phyloP scores from a whole-genome alignment of 768 basidiomycete genomes.

The Leucocoprinus birnbaumii region DNA sequence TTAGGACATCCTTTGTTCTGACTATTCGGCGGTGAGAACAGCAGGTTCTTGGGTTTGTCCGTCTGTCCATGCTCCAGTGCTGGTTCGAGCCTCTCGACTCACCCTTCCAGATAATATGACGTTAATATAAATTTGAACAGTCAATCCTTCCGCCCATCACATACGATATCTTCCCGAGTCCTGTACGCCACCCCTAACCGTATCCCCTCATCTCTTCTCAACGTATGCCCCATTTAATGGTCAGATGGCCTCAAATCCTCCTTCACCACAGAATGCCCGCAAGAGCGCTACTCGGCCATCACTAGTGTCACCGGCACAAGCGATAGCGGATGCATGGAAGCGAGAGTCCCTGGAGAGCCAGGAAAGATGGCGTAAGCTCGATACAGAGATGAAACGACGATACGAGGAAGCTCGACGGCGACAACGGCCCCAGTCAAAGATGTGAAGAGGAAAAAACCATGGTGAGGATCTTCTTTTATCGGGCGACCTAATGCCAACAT shows the following conservation, averaged over 20 bases:
- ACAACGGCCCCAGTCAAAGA: constrained; percentile 34
- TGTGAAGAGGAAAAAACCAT: constrained; percentile 32
- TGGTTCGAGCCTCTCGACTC: constrained; percentile 33
- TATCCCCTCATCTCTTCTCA: constrained; percentile 25
- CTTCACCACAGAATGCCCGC: constrained; percentile 30
- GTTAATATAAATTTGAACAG: constrained; percentile 44
- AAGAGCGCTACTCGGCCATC: constrained; percentile 28
- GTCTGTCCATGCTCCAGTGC: constrained; percentile 34
- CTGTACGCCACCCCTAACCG: constrained; percentile 34
- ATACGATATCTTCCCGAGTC: constrained; percentile 29
- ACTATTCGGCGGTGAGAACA: constrained; percentile 34
- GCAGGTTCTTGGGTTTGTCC: constrained; percentile 30
- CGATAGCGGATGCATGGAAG: constrained; percentile 70
- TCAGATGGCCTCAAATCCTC: constrained; percentile 45
- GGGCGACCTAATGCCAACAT: not conserved
- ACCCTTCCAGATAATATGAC: constrained; percentile 34
- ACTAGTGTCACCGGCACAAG: constrained; percentile 50
- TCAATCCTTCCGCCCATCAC: constrained; percentile 29
- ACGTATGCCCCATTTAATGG: constrained; percentile 25
- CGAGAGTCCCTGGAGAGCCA: constrained; percentile 57
- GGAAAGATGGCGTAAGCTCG: constrained; percentile 50
- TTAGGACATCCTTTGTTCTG: constrained; percentile 47
- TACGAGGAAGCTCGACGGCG: constrained; percentile 31
- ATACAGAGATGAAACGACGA: constrained; percentile 47
- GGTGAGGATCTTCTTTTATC: not conserved